Base-by-base conservation (phyloP, 495 filamentous ascomycete genomes). In the Aspergillus nanangensis region DNA sequence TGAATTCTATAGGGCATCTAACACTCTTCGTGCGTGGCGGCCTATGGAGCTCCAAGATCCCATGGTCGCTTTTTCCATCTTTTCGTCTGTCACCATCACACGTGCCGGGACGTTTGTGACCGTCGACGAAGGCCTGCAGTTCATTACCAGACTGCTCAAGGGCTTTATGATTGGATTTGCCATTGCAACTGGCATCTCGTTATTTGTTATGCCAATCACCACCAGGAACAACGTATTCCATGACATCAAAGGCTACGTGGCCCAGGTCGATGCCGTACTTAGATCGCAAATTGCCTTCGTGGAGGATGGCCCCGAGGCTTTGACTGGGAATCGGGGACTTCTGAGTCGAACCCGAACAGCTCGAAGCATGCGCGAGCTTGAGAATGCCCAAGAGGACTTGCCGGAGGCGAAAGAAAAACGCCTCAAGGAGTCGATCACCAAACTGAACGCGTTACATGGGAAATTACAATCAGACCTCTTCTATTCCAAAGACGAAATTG, bases 401-500 rank as follows among this genome's bases (percentile, higher is more conserved):
- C 23, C 55, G 21, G 45, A 63, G 29, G 24, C 27, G 5, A 61
- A 52, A 24, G 37, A 72, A 13, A 70, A 71, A 45, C 61, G 65
- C 1, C 43, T 87, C 22, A 72, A 77, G 45, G 66, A 56, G 9
- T 60, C 69, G 0, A 67, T 79, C 11, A 59, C 65, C 2, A 69
- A 63, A 3, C 46, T 88, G 37, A 70, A 74, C n/a, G 77, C 69
- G 11, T 56, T 88, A 0, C 72, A 82, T 17, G 81, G 79, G 2
- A 88, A 90, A 56, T 51, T 90, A 8, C 65, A 82, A 25, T 69
- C 73, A 0, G 86, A 90, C 56, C 52, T 88, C 5, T 67, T 79
- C 3, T 88, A 88, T 54, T 87, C 82, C 0, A 90, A 87, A 49
- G 72, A 84, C 13, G 86, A 90, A 50, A 57, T 83, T 15, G 83